These are phyloP conservation scores for Ceratobasidium sp. DNA, from an alignment of 1,284 basidiomycete genomes.

Conservation along the genomic window DNA sequence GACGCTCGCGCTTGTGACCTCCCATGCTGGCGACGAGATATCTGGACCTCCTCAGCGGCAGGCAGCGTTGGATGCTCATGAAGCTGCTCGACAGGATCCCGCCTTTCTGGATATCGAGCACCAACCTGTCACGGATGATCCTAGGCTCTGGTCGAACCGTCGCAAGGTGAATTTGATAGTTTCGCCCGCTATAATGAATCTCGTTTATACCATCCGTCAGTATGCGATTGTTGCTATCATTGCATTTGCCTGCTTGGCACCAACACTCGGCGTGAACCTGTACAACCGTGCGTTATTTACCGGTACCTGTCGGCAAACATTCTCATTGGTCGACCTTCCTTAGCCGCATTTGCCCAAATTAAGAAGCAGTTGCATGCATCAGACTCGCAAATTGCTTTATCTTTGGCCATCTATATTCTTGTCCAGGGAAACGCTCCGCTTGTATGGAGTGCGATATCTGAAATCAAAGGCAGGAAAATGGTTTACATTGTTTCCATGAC, in stretches of 20 bases:
- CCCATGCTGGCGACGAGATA: slow-evolving; percentile 39
- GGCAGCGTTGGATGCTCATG: slow-evolving; percentile 15
- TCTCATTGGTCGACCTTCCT: slow-evolving; percentile 8
- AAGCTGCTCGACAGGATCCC: slow-evolving; percentile 23
- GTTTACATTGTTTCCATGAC: slow-evolving; percentile 73
- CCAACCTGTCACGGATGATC: slow-evolving; percentile 78
- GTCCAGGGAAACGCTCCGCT: slow-evolving; percentile 78
- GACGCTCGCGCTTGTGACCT: slow-evolving; percentile 16
- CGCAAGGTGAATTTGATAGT: slow-evolving; percentile 67
- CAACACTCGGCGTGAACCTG: slow-evolving; percentile 75
- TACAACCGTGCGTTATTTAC: slow-evolving; percentile 68
- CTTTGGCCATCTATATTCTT: slow-evolving; percentile 81
- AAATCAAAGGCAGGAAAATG: slow-evolving; percentile 84
- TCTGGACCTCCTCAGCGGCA: slow-evolving; percentile 45
- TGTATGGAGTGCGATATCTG: slow-evolving; percentile 78
- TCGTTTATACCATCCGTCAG: slow-evolving; percentile 55
- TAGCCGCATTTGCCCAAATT: slow-evolving; percentile 77
- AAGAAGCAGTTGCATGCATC: slow-evolving; percentile 73
- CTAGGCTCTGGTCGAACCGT: slow-evolving; percentile 74
- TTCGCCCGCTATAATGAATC: background rate
- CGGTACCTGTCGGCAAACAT: background rate
- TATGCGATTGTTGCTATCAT: slow-evolving; percentile 69
- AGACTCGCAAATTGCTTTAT: slow-evolving; percentile 76
- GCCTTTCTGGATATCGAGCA: slow-evolving; percentile 71
- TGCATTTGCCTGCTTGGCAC: slow-evolving; percentile 72